phyloP scores from a whole-genome alignment of 2,329 filamentous ascomycete species.

The Apiospora saccharicola region DNA sequence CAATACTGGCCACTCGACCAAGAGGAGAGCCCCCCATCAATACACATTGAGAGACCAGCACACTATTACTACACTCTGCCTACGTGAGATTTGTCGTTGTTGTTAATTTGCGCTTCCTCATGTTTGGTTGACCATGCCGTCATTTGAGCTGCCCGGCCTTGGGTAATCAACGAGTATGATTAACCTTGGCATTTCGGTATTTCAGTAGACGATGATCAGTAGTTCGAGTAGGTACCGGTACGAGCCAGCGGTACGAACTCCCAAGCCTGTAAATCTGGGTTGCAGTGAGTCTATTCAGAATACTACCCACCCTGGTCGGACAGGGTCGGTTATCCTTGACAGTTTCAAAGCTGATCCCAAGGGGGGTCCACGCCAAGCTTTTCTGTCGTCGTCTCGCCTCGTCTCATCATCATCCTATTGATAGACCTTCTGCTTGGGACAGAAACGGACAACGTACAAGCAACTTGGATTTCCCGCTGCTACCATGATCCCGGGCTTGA shows the following conservation, averaged over 20 bases:
- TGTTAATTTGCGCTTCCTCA: not conserved
- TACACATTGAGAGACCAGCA: not conserved
- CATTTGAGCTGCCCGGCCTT: not conserved
- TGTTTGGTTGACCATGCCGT: not conserved
- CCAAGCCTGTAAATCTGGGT: conserved; percentile 2
- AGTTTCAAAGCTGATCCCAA: conserved; percentile 17
- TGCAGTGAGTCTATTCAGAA: conserved; percentile 8
- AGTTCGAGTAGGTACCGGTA: conserved; percentile 9
- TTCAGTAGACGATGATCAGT: not conserved
- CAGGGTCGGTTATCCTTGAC: conserved; percentile 11
- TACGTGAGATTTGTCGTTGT: not conserved
- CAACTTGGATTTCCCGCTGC: not conserved
- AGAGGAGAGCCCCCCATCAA: conserved; percentile 9
- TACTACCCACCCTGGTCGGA: conserved; percentile 5
- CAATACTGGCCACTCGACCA: not conserved
- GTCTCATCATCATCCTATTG: conserved; percentile 10
- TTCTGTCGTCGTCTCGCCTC: conserved; percentile 23
- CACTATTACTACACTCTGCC: not conserved
- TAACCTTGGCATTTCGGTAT: not conserved
- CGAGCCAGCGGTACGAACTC: not conserved
- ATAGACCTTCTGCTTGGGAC: not conserved
- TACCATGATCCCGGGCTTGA: conserved; percentile 3
- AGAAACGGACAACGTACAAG: not conserved
- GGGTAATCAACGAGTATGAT: not conserved
- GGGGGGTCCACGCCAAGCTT: conserved; percentile 16